Base-by-base conservation (phyloP, 768 basidiomycete genomes). In the Strobilomyces dryophilus region DNA sequence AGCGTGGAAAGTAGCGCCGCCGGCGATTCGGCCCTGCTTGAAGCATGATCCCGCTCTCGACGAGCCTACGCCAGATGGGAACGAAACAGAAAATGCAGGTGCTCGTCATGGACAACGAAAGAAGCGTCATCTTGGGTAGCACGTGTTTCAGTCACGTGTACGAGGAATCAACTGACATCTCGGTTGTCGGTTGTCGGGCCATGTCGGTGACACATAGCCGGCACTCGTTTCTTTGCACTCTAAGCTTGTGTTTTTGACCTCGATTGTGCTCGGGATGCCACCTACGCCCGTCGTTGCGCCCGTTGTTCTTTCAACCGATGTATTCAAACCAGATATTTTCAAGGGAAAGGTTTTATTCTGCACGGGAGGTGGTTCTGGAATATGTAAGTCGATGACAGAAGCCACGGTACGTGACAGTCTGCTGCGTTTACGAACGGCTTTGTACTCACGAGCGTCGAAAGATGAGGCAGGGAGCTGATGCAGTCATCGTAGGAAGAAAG, bases 331-430 rank as follows among this genome's bases (percentile, higher is more conserved):
- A 2, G 85, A 89, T 58, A 77, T 98, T 29, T 95, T 95, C 82
- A 82, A 84, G 57, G 92, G 89, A 55, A 97, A 95, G 67, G 91
- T 95, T 20, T 74, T 91, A 5, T 89, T 92, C 71, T 92, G 88
- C 72, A 95, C 93, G 0, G 94, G 93, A 35, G 94, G 92, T 15
- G 89, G 89, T 2, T 90, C 90, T 53, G 95, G 95, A 15, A 98
- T 99, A 72, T 92, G 94, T 74, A 85, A 86, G 60, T 81, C 74
- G 45, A 94, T 95, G 87, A 89, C 88, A 34, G 82, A 91, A 64
- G 80, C 85, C 20, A 75, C 95, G 63, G 91, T 94, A 69, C 45
- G 83, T 71, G 39, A 12, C 45, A 11, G 32, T 34, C 27, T 15
- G n/a, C 12, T 26, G 1, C 26, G 29, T 20, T 9, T 26, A 4